Base-by-base conservation (phyloP, 805 yeast species). In the Lipomyces oligophaga region DNA sequence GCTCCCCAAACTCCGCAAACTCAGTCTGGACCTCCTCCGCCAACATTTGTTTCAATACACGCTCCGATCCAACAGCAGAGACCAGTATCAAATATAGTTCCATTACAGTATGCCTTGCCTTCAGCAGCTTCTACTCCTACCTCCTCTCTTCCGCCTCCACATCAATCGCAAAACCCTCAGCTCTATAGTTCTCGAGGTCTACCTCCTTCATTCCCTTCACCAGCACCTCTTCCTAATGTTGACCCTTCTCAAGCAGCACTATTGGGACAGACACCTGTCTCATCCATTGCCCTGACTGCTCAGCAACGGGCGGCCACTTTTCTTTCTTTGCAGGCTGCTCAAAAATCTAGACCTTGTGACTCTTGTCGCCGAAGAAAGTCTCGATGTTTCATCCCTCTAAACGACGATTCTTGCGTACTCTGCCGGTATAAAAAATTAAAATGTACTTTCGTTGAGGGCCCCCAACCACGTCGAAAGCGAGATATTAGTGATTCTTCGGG, bases 301-400 rank as follows among this genome's bases (percentile, higher is more conserved):
- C n/a, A n/a, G n/a, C n/a, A n/a, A n/a, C n/a, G n/a, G n/a, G n/a
- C n/a, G n/a, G n/a, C n/a, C n/a, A 28, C 43, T 8, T 42, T 50
- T 15, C 41, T 50, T 3, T 31, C 45, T 4, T 37, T 50, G 13
- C 55, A 51, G 38, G 45, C 46, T 11, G 34, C 36, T 7, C 40
- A 35, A 24, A 63, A 63, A 41, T 49, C 61, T 8, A 52, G 73
- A 15, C 90, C 94, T 0, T 88, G 96, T 62, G 95, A 85, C 60
- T 86, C 81, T 57, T 89, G 97, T 64, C 72, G 94, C 34, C 70
- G 88, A 47, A 72, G 89, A 38, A 85, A 85, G 61, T 82, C 83
- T 19, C 79, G 84, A 55, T 89, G 97, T 69, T 81, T 85, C 21
- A 70, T 80, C 57, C 71, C 76, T 1, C 82, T 85, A 1, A 79